These are phyloP conservation scores for Glycine latifolia DNA, from an alignment of 306 rosid genomes.

Conservation along the genomic window DNA sequence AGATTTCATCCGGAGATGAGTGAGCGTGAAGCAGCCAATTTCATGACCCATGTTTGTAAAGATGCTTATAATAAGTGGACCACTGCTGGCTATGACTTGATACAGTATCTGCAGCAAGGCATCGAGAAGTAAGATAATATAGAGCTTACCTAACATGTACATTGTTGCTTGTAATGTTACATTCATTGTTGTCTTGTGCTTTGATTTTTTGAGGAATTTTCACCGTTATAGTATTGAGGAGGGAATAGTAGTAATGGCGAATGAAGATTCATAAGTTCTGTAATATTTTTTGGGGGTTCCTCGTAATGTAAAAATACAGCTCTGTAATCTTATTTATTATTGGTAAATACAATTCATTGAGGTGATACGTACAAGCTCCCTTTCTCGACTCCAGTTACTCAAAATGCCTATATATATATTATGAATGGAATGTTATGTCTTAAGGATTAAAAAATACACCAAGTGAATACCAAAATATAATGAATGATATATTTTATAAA, in stretches of 20 bases:
- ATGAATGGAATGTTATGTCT: no score
- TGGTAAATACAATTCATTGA: slow-evolving; percentile 46
- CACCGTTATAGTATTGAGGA: slow-evolving; percentile 46
- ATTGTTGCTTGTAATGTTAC: slow-evolving; percentile 59
- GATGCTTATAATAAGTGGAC: slow-evolving; percentile 99
- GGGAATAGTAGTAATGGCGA: slow-evolving; percentile 46
- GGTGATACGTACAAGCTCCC: slow-evolving; percentile 15
- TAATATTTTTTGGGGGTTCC: slow-evolving; percentile 41
- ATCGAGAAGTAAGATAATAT: slow-evolving; percentile 71
- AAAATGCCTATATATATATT: no score
- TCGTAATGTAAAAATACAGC: slow-evolving; percentile 52
- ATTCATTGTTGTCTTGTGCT: slow-evolving; percentile 45
- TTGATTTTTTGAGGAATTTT: slow-evolving; percentile 49
- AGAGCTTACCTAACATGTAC: slow-evolving; percentile 59
- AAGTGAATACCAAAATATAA: no score
- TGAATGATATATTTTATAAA: no score
- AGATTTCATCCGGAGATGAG: slow-evolving; percentile 98
- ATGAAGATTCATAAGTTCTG: slow-evolving; percentile 38
- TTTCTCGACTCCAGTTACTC: no score
- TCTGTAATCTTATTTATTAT: slow-evolving; percentile 46
- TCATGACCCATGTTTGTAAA: slow-evolving; percentile 92
- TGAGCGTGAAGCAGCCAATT: slow-evolving; percentile 96
- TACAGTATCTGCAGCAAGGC: slow-evolving; percentile 98
- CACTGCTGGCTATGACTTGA: slow-evolving; percentile 97
- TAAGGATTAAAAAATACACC: no score